A percentile compares a stretch with the other conserved stretches of the same genome.
Evolutionary conservation across 257 asterid genomes (phyloP).

Genomic region (Anisodus tanguticus): DNA sequence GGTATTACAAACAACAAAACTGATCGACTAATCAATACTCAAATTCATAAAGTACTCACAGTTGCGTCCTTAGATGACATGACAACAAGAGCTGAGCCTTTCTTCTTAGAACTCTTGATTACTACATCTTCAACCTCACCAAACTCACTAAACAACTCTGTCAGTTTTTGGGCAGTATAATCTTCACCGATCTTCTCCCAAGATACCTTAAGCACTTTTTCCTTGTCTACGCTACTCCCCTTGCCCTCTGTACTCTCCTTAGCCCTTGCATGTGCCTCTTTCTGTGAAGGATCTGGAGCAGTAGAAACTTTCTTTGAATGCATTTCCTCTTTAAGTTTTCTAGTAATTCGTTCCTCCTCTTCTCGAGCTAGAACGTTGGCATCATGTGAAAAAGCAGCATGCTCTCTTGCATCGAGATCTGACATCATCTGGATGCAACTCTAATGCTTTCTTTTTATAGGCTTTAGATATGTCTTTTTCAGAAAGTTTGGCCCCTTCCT

Average conservation of each 20-base stretch:
- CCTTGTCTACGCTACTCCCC: slow-evolving; percentile 56
- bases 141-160: slow-evolving; percentile 66
- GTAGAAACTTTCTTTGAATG: slow-evolving; percentile 44
- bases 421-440: slow-evolving; percentile 83
- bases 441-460: slow-evolving; percentile 56
- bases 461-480: slow-evolving; percentile 66
- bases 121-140: slow-evolving; percentile 87
- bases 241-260: slow-evolving; percentile 42
- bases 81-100: slow-evolving; percentile 83
- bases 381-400: slow-evolving; percentile 59
- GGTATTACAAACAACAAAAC: slow-evolving; percentile 25
- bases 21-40: not conserved
- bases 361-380: slow-evolving; percentile 50
- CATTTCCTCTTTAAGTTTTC: slow-evolving; percentile 67
- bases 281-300: slow-evolving; percentile 41
- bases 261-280: slow-evolving; percentile 38
- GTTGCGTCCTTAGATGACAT: slow-evolving; percentile 82
- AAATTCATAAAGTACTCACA: slow-evolving; percentile 45
- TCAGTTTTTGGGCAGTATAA: slow-evolving; percentile 65
- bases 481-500: slow-evolving; percentile 60
- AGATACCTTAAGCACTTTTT: slow-evolving; percentile 78
- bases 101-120: slow-evolving; percentile 74
- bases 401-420: slow-evolving; percentile 76
- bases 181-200: slow-evolving; percentile 85
- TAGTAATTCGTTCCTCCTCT: slow-evolving; percentile 55